Base-by-base conservation (phyloP, 805 yeast species). In the Peterozyma xylosa region DNA sequence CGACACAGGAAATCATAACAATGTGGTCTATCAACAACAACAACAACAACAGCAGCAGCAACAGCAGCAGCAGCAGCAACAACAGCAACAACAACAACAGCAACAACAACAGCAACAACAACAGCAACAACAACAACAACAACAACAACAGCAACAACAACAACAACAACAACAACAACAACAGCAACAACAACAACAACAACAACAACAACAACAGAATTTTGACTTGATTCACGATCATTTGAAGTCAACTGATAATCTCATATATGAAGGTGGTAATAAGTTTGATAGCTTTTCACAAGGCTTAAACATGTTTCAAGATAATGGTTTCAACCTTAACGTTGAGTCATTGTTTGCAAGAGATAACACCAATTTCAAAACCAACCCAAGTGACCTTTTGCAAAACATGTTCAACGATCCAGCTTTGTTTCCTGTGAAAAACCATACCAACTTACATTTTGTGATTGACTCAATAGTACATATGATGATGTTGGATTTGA, bases 1-100 rank as follows among this genome's bases (percentile, higher is more conserved):
- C 18, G 63, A 59, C 11, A 47, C 49, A 11, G 45, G 42, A 21
- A 14, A 21, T 7, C 4, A 21, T 21, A 21, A 21, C 27, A 21
- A 21, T 21, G 11, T 5, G 7, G 39, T 7, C 21, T 15, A 40
- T 30, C 35, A 14, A 5, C 29, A 2, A 13, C 42, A 13, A 33
- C 42, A 13, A 33, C 42, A 13, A 11, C 18, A 9, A 33, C 42
- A 5, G 33, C 42, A 33, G 18, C 42, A 6, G 18, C 16, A 7
- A 10, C 35, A 5, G 10, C 34, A 11, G 15, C 36, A n/a, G 6
- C 27, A 30, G 14, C n/a, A 16, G 21, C 35, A 5, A 15, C 34
- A 11, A 30, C 36, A n/a, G 6, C 27, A 30, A 30, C n/a, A 16
- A 30, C 41, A 14, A 30, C 29, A 27, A 10, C 35, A 29, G 11